Evolutionary conservation across 345 rosid species (phyloP).

Genomic region (Rhodamnia argentea): DNA sequence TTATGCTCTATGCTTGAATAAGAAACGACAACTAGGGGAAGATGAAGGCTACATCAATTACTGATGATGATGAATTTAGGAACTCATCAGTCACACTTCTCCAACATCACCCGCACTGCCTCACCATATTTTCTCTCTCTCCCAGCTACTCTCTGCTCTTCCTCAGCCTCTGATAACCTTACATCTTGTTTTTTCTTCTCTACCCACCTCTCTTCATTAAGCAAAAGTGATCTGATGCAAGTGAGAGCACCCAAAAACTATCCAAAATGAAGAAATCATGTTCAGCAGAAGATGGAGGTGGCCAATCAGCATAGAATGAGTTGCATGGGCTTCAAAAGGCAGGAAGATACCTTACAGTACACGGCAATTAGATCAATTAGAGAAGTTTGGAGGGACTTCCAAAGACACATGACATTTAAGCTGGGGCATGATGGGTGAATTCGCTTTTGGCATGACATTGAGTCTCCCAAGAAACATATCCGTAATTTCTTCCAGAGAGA

Average conservation of each 20-base stretch:
- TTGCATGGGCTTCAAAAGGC: not conserved
- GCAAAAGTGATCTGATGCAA: not conserved
- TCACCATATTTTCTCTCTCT: not conserved
- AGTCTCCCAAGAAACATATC: not conserved
- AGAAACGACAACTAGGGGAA: not conserved
- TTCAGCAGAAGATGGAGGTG: not conserved
- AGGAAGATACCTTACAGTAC: not conserved
- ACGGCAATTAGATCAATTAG: not conserved
- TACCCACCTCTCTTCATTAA: not conserved
- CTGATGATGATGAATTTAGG: not conserved
- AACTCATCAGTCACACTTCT: not conserved
- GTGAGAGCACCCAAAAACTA: not conserved
- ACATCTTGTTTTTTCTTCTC: not conserved
- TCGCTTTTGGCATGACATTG: not conserved
- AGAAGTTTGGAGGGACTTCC: not conserved
- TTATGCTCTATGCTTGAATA: not conserved
- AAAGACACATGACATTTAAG: not conserved
- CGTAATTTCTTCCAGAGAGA: not conserved
- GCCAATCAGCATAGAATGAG: not conserved
- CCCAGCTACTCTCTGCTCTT: not conserved
- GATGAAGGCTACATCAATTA: not conserved
- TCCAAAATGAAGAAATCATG: not conserved
- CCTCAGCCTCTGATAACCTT: not conserved
- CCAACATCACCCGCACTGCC: not conserved
- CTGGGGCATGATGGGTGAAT: not conserved